Base-by-base conservation (phyloP, 2,329 filamentous ascomycete genomes). In the Raffaelea ambrosiae region DNA sequence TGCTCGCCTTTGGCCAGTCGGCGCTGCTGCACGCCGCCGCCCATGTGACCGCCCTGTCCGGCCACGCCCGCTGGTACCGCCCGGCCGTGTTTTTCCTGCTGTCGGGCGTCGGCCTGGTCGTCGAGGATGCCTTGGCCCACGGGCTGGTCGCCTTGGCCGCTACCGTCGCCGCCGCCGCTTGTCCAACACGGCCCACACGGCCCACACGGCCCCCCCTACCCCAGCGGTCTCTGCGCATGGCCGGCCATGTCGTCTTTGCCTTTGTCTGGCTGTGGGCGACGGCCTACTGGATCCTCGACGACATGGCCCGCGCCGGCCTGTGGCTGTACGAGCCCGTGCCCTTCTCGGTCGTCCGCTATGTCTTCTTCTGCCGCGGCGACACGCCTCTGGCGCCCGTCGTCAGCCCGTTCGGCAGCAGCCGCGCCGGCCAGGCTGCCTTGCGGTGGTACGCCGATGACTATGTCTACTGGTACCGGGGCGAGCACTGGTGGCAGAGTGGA, bases 321-420 rank as follows among this genome's bases (percentile, higher is more conserved):
- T 95, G 86, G 86, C 64, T 94, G 14, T 80, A 81, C 52, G 88
- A 96, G 63, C 88, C 88, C 0, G 66, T 95, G n/a, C 88, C 89
- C 0, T 54, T 91, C 9, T 94, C 87, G 47, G 59, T 75, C 1
- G 59, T 89, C n/a, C 72, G 88, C 22, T 77, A 74, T 2, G 31
- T 90, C 16, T 4, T 44, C n/a, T 4, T 11, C 9, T 35, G 4
- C 20, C 4, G 31, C 3, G 13, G 26, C 13, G 26, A 29, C 26
- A n/a, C n/a, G n/a, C n/a, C n/a, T n/a, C n/a, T n/a, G n/a, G 20
- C 11, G 8, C 22, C 5, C 21, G 83, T 85, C 0, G 68, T 83
- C 31, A 85, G 84, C 0, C 66, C 68, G 1, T 63, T 71, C 18
- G 77, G 74, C 0, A 81, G 86, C 57, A 46, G 40, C 26, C 39